Evolutionary conservation across 176 grass and related monocot genomes (phyloP), one percentile per base, ranked within the genome.

Genomic region (Avena eriantha): DNA sequence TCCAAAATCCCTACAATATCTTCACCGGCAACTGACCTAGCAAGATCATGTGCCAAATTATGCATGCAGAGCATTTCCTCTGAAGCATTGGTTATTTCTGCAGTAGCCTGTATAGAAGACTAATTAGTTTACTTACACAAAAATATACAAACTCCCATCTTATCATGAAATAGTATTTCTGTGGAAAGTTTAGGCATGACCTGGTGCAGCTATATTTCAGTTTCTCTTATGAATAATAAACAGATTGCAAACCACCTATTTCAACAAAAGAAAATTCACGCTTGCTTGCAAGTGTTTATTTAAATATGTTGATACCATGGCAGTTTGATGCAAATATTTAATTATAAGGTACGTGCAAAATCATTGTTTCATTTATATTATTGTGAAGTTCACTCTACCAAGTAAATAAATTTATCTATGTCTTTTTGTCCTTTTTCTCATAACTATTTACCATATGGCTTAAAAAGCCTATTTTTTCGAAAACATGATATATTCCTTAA

Each of bases 21-120:
- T 85, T 93, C 88, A 80, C 88, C 77, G 55, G 77, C 86, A 88
- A 93, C 78, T 54, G 86, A 93, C 58, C 92, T 93, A 82, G 88
- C 88, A 67, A 93, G 92, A 83, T 91, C 85, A 41, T 93, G 82
- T 50, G 89, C 85, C 39, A 91, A 86, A 69, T 86, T 76, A 86
- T 91, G 73, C 92, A 91, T 87, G 26, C 23, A 46, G 65, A 93
- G 88, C 22, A 81, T 79, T 84, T 89, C 84, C 55, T 86, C 82
- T 68, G 77, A 81, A 65, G 55, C 8, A 72, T 48, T 56, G 22
- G 22, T 45, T 18, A 51, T 50, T 81, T 76, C 79, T 47, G 45
- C 54, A 47, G 15, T 36, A 69, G 14, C 19, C 84, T 87, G 71
- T 50, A 63, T 18, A 89, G 13, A 23, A 68, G 34, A 22, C 68